Percentiles rank a stretch among this genome's conserved stretches.
Evolutionary conservation across 306 rosid species (phyloP).

Genomic region (Hylodesmum podocarpum): DNA sequence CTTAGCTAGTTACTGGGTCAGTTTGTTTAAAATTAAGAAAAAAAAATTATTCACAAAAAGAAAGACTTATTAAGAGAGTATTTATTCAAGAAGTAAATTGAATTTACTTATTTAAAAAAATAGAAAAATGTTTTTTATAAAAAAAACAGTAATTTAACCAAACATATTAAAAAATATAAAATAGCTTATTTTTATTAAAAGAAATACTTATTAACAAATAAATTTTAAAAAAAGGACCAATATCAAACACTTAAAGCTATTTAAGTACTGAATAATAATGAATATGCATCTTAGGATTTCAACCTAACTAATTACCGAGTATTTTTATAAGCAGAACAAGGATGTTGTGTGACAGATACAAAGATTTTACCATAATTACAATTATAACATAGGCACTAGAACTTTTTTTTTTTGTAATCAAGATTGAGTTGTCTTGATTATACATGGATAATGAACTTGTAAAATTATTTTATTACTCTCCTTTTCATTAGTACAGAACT

Average conservation of each 20-base stretch:
- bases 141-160: too few species aligned
- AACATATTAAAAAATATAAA: too few species aligned
- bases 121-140: too few species aligned
- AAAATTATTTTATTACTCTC: neutral
- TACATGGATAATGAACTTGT: neutral
- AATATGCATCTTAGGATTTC: neutral
- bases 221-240: too few species aligned
- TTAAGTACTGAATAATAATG: neutral
- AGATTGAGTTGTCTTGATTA: neutral
- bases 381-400: neutral
- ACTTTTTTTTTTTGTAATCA: neutral
- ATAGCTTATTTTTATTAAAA: too few species aligned
- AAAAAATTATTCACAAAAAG: too few species aligned
- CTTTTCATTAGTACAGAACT: neutral
- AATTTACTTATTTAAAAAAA: too few species aligned
- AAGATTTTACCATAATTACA: neutral
- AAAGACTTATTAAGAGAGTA: too few species aligned
- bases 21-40: too few species aligned
- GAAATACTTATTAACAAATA: too few species aligned
- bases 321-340: neutral
- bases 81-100: too few species aligned
- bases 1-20: slow-evolving; percentile 31
- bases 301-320: neutral
- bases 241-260: neutral
- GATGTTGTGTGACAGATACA: neutral